Conservation (phyloP, 192 early-diverging fungal species). For the Obelidium mucronatum region DNA sequence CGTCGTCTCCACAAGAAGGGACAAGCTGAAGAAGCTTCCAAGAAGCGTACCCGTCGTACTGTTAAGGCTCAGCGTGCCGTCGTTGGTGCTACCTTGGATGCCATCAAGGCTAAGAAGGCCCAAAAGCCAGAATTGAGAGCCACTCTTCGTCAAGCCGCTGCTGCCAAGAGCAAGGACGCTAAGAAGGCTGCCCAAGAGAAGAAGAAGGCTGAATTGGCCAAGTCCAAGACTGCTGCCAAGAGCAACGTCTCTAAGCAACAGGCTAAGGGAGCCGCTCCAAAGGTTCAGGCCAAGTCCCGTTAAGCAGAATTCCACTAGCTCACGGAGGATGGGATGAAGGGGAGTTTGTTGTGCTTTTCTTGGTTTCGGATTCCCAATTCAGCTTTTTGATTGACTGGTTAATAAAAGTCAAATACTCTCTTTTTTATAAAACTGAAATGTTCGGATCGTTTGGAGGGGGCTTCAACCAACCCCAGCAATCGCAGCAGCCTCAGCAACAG, state of each 20-base stretch:
- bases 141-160: conserved; percentile 84
- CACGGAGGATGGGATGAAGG: background rate
- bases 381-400: background rate
- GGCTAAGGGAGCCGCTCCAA: conserved; percentile 79
- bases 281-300: conserved; percentile 83
- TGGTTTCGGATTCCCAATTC: too few relatives aligned
- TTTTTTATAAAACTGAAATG: background rate
- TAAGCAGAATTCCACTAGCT: conserved; percentile 51
- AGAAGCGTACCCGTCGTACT: conserved; percentile 94
- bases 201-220: conserved; percentile 88
- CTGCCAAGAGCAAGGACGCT: conserved; percentile 88
- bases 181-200: conserved; percentile 88
- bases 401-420: background rate
- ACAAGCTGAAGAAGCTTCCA: conserved; percentile 91
- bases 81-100: conserved; percentile 94
- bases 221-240: conserved; percentile 58
- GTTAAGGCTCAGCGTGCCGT: conserved; percentile 97
- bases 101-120: conserved; percentile 96
- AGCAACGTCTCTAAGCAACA: conserved; percentile 84
- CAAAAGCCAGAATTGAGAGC: conserved; percentile 96
- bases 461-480: conserved; percentile 1
- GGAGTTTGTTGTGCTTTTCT: background rate
- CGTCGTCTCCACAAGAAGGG: conserved; percentile 99
- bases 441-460: conserved; percentile 16
- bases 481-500: conserved; percentile 25